These are phyloP conservation scores for Taphrina wiesneri DNA, from an alignment of 1,139 yeast species.

Conservation along the genomic window DNA sequence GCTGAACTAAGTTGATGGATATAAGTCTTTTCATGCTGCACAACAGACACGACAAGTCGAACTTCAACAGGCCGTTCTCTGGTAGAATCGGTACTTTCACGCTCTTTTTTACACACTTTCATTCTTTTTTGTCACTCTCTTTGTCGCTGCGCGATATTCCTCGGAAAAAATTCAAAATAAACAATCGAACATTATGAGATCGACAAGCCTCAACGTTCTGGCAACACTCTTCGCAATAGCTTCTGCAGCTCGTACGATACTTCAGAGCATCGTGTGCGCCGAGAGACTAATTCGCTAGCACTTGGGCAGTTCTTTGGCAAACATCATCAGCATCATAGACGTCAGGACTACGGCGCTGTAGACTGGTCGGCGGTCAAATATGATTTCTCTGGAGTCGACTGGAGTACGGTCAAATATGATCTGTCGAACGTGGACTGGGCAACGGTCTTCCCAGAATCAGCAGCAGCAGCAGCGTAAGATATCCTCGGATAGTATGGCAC, in stretches of 20 bases:
- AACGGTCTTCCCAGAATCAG: not conserved
- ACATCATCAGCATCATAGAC: constrained; percentile 27
- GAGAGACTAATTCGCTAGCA: not conserved
- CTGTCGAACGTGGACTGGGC: constrained; percentile 17
- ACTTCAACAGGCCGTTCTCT: constrained; percentile 23
- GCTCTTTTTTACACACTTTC: not conserved
- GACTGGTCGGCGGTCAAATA: constrained; percentile 25
- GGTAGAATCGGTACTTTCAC: constrained; percentile 20
- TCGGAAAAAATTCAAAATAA: not conserved
- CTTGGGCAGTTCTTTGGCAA: not conserved
- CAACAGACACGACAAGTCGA: not conserved
- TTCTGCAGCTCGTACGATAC: constrained; percentile 2
- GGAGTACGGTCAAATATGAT: constrained; percentile 28
- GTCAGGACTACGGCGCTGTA: constrained; percentile 26
- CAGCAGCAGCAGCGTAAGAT: constrained; percentile 20
- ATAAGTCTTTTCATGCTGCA: not conserved
- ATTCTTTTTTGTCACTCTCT: constrained; percentile 11
- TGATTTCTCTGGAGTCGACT: constrained; percentile 27
- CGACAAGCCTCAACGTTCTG: not conserved
- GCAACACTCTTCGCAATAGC: not conserved
- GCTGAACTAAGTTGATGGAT: not conserved
- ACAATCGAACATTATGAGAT: not conserved
- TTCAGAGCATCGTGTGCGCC: not conserved
- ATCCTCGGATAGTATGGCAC: not conserved
- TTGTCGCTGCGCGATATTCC: not conserved